Evolutionary conservation across 371 early-diverging fungal genomes (phyloP).

Genomic region (Lichtheimia ramosa): DNA sequence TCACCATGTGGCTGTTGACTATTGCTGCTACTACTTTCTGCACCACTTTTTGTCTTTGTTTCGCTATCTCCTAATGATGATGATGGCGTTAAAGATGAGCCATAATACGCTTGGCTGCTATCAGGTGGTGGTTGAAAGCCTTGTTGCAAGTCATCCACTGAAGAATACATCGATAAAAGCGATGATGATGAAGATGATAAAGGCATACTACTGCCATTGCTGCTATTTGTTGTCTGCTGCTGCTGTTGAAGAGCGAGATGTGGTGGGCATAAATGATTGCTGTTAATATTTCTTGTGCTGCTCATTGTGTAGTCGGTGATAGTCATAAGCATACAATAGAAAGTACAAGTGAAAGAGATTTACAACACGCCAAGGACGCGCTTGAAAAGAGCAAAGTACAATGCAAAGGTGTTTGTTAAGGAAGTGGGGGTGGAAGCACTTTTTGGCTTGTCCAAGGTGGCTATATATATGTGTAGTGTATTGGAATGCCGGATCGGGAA

Average conservation of each 20-base stretch:
- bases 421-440: too few species aligned
- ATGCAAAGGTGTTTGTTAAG: too few species aligned
- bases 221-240: not conserved
- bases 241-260: not conserved
- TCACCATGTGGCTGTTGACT: constrained; percentile 6
- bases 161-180: not conserved
- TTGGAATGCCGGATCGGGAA: too few species aligned
- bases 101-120: constrained; percentile 1
- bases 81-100: not conserved
- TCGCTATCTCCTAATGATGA: not conserved
- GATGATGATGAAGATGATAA: not conserved
- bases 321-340: constrained; percentile 1
- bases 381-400: too few species aligned
- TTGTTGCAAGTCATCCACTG: not conserved
- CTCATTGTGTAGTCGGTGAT: too few species aligned
- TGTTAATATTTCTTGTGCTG: not conserved
- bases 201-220: not conserved
- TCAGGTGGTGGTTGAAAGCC: constrained; percentile 10
- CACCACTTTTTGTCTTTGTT: too few species aligned
- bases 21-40: constrained; percentile 4
- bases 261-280: not conserved
- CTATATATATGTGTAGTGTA: too few species aligned
- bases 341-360: not conserved
- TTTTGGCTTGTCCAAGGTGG: too few species aligned
- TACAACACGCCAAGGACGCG: not conserved